Base-by-base conservation (phyloP, 2,329 filamentous ascomycete species). In the Fragosphaeria purpurea region DNA sequence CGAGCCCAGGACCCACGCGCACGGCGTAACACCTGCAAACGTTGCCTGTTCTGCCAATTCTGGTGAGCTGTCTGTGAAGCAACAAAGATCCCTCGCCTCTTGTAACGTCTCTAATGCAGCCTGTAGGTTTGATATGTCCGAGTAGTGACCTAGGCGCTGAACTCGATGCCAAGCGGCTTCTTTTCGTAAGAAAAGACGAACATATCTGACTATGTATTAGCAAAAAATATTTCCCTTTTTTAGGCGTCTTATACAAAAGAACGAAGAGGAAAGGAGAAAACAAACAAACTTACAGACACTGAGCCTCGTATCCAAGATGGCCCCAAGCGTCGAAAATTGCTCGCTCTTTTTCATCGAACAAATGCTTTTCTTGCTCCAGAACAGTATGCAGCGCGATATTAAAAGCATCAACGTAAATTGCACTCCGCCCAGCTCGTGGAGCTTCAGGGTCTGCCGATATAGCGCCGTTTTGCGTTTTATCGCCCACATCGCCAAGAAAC, bases 331-430 rank as follows among this genome's bases (percentile, higher is more conserved):
- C 68, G 63, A 98, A 97, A 0, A 97, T 75, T 11, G 77, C 72
- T 60, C 75, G 78, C 66, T 98, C 93, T 13, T 80, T 83, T 52
- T 82, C 78, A 59, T 93, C 79, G 63, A 97, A 98, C 0, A 98
- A 70, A 66, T 95, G 88, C 1, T 79, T 77, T 66, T 98, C 93
- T 51, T 97, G 88, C 46, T 88, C 82, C 10, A 97, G 69, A 4
- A 98, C 93, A 0, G 88, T 95, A 53, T 91, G 83, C 46, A 98
- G 70, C 2, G 91, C 88, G 11, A 97, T 73, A 61, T 95, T 95
- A 72, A 98, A 98, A 1, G 93, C 93, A 68, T 98, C 93, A 13
- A 96, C 88, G 60, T 98, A 98, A 50, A 98, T 88, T 1, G 90
- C 97, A 61, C 83, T 94, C 63, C 81, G 6, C 83, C 83, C 22